Conservation (phyloP, 805 yeast genomes). For the Candida ficus region DNA sequence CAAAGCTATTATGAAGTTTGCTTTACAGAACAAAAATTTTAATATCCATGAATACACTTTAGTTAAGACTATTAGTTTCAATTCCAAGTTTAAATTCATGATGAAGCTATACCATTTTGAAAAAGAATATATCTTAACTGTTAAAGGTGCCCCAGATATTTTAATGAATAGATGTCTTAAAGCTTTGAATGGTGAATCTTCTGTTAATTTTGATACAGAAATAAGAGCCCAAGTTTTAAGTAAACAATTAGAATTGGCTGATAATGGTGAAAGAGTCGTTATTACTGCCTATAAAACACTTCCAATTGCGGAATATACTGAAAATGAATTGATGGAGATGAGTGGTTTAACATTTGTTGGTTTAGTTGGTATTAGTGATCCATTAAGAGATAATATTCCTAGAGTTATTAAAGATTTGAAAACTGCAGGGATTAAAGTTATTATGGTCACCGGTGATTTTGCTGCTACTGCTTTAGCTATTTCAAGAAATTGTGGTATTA, state of each 20-base stretch:
- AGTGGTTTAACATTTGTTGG: conserved; percentile 30
- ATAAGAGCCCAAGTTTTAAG: conserved; percentile 12
- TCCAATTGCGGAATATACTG: conserved; percentile 7
- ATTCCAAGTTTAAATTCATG: conserved; percentile 43
- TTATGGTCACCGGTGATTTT: conserved; percentile 50
- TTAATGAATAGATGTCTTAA: conserved; percentile 29
- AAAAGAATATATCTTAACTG: conserved; percentile 13
- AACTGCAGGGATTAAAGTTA: conserved; percentile 36
- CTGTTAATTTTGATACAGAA: neutral
- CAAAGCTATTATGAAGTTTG: conserved; percentile 35
- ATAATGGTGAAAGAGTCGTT: conserved; percentile 36
- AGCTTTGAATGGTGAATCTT: conserved; percentile 3
- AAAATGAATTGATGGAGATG: conserved; percentile 10
- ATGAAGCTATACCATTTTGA: conserved; percentile 26
- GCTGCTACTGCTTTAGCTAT: conserved; percentile 47
- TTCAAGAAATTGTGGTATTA: conserved; percentile 39
- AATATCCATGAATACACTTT: conserved; percentile 27
- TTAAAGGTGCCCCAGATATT: conserved; percentile 46
- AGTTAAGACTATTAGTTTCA: conserved; percentile 30
- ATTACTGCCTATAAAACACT: conserved; percentile 31
- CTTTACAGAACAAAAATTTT: conserved; percentile 12
- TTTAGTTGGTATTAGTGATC: conserved; percentile 39
- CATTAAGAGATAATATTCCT: conserved; percentile 34
- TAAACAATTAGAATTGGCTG: conserved; percentile 32
- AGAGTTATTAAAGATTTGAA: conserved; percentile 30